These are phyloP conservation scores for Clavispora carvajalis DNA, from an alignment of 805 yeast species.

Conservation along the genomic window DNA sequence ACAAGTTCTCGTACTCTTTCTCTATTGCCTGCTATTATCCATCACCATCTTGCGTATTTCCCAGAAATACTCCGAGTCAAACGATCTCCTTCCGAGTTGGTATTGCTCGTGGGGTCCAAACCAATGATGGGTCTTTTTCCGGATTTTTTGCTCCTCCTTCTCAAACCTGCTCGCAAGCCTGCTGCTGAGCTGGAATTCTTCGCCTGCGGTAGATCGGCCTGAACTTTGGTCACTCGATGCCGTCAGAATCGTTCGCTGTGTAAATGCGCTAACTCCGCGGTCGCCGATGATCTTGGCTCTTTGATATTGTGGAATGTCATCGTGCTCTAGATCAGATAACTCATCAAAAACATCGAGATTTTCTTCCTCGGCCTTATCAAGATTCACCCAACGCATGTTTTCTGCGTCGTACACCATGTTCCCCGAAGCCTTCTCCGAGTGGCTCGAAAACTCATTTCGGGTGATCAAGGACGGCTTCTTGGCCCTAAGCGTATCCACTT, in stretches of 20 bases:
- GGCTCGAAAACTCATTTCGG: conserved; percentile 20
- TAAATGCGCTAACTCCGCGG: conserved; percentile 33
- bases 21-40: conserved; percentile 19
- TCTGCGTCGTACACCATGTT: conserved; percentile 59
- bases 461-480: conserved; percentile 38
- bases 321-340: conserved; percentile 39
- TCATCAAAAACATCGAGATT: conserved; percentile 42
- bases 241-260: conserved; percentile 33
- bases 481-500: conserved; percentile 3
- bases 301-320: conserved; percentile 13
- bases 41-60: conserved; percentile 41
- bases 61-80: conserved; percentile 32
- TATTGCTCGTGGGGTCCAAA: conserved; percentile 27
- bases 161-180: conserved; percentile 27
- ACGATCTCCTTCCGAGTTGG: conserved; percentile 10
- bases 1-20: too few species aligned
- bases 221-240: conserved; percentile 16
- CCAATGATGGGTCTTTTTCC: conserved; percentile 34
- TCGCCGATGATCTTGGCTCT: conserved; percentile 1
- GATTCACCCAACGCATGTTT: conserved; percentile 54
- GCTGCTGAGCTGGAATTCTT: conserved; percentile 24
- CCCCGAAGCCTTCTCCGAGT: conserved; percentile 16
- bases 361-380: conserved; percentile 30
- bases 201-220: conserved; percentile 11
- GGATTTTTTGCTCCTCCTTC: conserved; percentile 33